phyloP scores from a whole-genome alignment of 306 rosid genomes.

The Urtica urens region DNA sequence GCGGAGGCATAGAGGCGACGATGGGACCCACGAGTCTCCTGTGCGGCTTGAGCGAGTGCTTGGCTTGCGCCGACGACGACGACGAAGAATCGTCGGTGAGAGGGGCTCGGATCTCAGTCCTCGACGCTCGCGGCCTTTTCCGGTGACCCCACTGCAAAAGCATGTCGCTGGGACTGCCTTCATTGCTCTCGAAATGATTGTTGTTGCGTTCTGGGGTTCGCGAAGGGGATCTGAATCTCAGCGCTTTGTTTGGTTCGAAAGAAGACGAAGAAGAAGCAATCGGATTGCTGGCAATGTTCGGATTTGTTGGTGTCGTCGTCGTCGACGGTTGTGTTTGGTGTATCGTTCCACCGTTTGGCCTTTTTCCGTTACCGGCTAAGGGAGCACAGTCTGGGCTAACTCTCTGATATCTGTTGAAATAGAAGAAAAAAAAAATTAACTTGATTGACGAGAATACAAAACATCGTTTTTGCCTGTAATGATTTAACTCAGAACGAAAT shows the following conservation, averaged over 20 bases:
- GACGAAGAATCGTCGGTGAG: conserved; percentile 48
- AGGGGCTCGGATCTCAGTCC: conserved; percentile 33
- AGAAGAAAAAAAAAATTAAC: background rate
- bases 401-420: conserved; percentile 33
- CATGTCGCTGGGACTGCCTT: conserved; percentile 35
- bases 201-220: conserved; percentile 5
- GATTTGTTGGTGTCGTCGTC: conserved; percentile 3
- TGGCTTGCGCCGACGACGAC: conserved; percentile 11
- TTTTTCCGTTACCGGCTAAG: conserved; percentile 23
- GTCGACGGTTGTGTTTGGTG: conserved; percentile 13
- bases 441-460: background rate
- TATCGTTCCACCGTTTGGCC: conserved; percentile 11
- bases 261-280: conserved; percentile 14
- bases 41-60: conserved; percentile 18
- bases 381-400: conserved; percentile 34
- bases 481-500: background rate
- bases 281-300: background rate
- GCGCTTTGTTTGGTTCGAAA: conserved; percentile 23
- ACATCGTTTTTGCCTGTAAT: no score
- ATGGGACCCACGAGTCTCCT: conserved; percentile 14
- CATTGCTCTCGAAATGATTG: background rate
- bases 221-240: conserved; percentile 37
- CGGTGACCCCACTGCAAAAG: conserved; percentile 59
- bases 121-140: conserved; percentile 45
- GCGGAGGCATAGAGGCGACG: conserved; percentile 22